Evolutionary conservation across 768 basidiomycete species (phyloP).

Genomic region (Hirschioporus abietinus): DNA sequence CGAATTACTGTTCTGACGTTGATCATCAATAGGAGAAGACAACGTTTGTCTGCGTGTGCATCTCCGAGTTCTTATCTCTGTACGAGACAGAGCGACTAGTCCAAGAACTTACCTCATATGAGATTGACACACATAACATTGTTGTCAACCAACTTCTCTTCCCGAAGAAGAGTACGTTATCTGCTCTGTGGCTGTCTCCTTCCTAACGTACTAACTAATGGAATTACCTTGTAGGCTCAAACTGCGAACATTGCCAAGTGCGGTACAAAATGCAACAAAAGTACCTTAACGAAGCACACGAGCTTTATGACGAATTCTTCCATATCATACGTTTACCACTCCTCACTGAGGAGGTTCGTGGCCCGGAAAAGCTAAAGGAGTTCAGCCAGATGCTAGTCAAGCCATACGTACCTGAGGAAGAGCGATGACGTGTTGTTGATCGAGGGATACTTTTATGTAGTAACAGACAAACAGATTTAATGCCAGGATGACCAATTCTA

Average conservation of each 20-base stretch:
- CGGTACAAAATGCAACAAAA: slow-evolving; percentile 98
- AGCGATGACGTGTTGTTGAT: background rate
- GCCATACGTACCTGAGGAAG: slow-evolving; percentile 55
- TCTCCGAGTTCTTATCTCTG: slow-evolving; percentile 95
- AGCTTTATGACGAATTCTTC: slow-evolving; percentile 97
- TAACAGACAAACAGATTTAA: background rate
- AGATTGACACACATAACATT: slow-evolving; percentile 98
- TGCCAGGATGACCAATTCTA: background rate
- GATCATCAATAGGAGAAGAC: slow-evolving; percentile 76
- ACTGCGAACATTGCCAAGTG: slow-evolving; percentile 93
- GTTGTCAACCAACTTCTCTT: slow-evolving; percentile 97
- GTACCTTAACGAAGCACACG: slow-evolving; percentile 93
- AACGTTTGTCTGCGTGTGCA: slow-evolving; percentile 97
- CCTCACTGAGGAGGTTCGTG: slow-evolving; percentile 94
- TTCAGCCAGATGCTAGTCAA: slow-evolving; percentile 90
- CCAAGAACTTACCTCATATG: slow-evolving; percentile 89
- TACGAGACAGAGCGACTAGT: slow-evolving; percentile 99
- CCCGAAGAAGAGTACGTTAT: slow-evolving; percentile 72
- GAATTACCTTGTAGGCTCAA: slow-evolving; percentile 57
- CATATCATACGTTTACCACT: slow-evolving; percentile 92
- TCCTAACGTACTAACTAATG: slow-evolving; percentile 1
- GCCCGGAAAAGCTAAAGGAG: slow-evolving; percentile 86
- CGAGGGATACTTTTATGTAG: background rate
- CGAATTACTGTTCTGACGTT: background rate
- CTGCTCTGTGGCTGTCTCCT: slow-evolving; percentile 11